Conservation (phyloP, 176 grass and related monocot species). For the Elaeis guineensis region DNA sequence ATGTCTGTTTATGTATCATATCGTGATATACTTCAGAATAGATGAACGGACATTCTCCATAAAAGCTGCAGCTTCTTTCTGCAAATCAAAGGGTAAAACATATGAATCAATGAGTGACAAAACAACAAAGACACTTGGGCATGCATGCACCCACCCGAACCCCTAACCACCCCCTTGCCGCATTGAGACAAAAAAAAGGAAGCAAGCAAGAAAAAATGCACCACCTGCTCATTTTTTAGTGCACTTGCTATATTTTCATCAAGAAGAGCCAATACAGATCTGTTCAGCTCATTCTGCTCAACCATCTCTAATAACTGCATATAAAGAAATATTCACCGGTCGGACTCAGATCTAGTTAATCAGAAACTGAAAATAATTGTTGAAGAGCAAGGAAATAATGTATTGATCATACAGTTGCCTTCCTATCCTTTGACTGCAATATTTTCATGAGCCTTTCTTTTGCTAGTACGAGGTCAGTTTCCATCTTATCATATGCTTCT, state of each 20-base stretch:
- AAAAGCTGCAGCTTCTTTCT: constrained; percentile 80
- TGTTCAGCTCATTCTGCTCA: constrained; percentile 78
- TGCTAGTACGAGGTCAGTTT: constrained; percentile 53
- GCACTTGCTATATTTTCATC: constrained; percentile 90
- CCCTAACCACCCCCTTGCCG: too few relatives aligned
- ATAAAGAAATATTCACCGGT: not conserved
- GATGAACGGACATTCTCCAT: constrained; percentile 72
- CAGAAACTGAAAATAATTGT: too few relatives aligned
- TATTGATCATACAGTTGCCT: constrained; percentile 49
- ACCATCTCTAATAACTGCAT: constrained; percentile 76
- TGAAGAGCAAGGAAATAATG: not conserved
- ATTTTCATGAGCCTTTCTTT: constrained; percentile 71
- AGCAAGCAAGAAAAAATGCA: not conserved
- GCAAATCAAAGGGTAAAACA: constrained; percentile 12
- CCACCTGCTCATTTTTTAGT: constrained; percentile 49
- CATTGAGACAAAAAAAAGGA: not conserved
- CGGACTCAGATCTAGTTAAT: not conserved
- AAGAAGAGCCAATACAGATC: constrained; percentile 57
- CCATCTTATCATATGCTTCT: constrained; percentile 93
- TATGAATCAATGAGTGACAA: not conserved
- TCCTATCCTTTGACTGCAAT: constrained; percentile 66
- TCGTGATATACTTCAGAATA: constrained; percentile 82
- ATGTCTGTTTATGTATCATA: constrained; percentile 15
- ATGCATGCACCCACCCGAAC: not conserved
- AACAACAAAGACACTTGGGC: too few relatives aligned